These are phyloP conservation scores for Macrolepiota dolichaula DNA, from an alignment of 768 basidiomycete species.

Conservation along the genomic window DNA sequence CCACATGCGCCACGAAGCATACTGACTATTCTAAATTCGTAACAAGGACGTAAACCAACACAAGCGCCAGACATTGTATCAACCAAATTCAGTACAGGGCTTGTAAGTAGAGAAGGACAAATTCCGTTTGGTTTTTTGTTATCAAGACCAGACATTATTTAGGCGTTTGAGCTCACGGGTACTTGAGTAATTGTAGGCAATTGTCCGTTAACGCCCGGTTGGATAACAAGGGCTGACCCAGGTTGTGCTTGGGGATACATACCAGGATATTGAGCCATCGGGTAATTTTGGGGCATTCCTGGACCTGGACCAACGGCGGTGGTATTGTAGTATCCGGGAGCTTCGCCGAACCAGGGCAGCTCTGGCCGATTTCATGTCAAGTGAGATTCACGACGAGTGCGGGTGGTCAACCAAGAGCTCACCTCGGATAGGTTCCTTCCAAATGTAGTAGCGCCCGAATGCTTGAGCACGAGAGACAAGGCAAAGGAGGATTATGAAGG, in stretches of 20 bases:
- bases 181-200: slow-evolving; percentile 62
- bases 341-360: slow-evolving; percentile 75
- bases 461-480: slow-evolving; percentile 54
- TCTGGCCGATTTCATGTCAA: slow-evolving; percentile 30
- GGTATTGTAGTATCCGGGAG: slow-evolving; percentile 58
- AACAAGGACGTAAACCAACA: neutral
- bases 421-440: slow-evolving; percentile 58
- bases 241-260: slow-evolving; percentile 28
- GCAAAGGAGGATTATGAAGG: slow-evolving; percentile 51
- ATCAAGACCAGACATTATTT: neutral
- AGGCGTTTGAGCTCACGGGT: neutral
- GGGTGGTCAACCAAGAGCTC: slow-evolving; percentile 7
- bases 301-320: slow-evolving; percentile 17
- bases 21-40: neutral
- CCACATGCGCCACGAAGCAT: neutral
- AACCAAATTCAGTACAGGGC: neutral
- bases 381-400: neutral
- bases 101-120: neutral
- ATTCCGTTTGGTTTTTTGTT: neutral
- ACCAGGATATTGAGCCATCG: slow-evolving; percentile 25
- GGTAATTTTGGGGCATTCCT: slow-evolving; percentile 27
- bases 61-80: neutral
- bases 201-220: slow-evolving; percentile 59
- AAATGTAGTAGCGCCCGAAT: slow-evolving; percentile 52
- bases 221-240: slow-evolving; percentile 66